Base-by-base conservation (phyloP, 345 rosid species). In the Rhodamnia argentea region DNA sequence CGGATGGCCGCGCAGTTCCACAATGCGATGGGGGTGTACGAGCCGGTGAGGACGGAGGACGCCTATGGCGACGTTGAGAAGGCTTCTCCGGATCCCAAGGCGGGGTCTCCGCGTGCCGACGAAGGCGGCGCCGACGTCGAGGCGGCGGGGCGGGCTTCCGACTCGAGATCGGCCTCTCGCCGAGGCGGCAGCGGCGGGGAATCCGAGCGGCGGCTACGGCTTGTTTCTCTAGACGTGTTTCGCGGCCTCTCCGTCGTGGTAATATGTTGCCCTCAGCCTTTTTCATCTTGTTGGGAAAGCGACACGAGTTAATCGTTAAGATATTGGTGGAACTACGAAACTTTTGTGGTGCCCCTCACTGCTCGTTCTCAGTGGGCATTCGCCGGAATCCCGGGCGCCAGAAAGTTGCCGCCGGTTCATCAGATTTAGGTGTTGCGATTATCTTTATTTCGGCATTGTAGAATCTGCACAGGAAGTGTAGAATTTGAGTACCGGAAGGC, bases 201-300 rank as follows among this genome's bases (percentile, higher is more conserved):
- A 12, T 20, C 32, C 2, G 87, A 81, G 16, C 70, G 54, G n/a
- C 64, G 24, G 47, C 82, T 16, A 40, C 87, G 87, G 81, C 85
- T 86, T 54, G 87, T 83, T 37, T 86, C 87, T 44, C 87, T 86
- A 12, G 85, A 86, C 85, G 87, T 83, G 74, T 86, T 86, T 70
- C 87, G 87, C 29, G 87, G 87, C 40, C 82, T 86, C 82, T 62
- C 87, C 55, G 87, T 86, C 55, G 85, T 83, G 85, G 87, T 86
- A 86, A 53, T 10, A n/a, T 62, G 58, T n/a, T 53, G 40, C 58
- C 7, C 58, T 26, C 78, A 11, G 13, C 47, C 47, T 40, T 18
- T 56, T 56, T 4, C 42, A 0, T 32, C 24, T 70, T 32, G 13
- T 32, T 70, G 18, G 47, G 47, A 70, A 70, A 64, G 78, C 40